phyloP scores from a whole-genome alignment of 2,329 filamentous ascomycete species.

The Pyrenophora graminea region DNA sequence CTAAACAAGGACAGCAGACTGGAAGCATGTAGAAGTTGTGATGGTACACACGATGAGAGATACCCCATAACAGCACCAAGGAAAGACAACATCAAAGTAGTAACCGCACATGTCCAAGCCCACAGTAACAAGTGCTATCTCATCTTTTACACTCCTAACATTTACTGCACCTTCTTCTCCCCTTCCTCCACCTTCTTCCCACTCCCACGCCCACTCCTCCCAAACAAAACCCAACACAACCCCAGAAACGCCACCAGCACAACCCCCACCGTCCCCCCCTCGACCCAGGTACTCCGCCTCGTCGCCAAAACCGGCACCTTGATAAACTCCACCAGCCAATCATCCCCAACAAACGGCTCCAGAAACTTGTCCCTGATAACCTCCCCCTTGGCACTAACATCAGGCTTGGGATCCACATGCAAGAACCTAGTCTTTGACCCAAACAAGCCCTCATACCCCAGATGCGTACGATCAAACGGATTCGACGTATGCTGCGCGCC shows the following conservation, averaged over 20 bases:
- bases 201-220: neutral
- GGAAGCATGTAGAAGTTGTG: neutral
- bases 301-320: conserved; percentile 51
- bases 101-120: too few relatives aligned
- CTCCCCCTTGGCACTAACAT: conserved; percentile 27
- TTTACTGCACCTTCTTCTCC: conserved; percentile 32
- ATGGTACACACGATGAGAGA: conserved; percentile 5
- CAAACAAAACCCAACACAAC: conserved; percentile 50
- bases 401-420: conserved; percentile 57
- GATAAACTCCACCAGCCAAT: conserved; percentile 38
- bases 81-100: too few relatives aligned
- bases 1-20: too few relatives aligned
- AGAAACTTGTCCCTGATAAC: conserved; percentile 51
- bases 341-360: conserved; percentile 7
- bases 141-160: neutral
- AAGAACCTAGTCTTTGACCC: conserved; percentile 78
- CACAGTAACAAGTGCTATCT: neutral
- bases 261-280: conserved; percentile 49
- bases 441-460: conserved; percentile 88
- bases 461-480: conserved; percentile 80
- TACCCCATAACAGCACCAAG: conserved; percentile 4
- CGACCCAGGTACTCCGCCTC: conserved; percentile 43
- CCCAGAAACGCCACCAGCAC: conserved; percentile 52
- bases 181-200: conserved; percentile 7
- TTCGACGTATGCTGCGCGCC: conserved; percentile 71